Conservation (phyloP, 2,329 filamentous ascomycete species). For the Aphanocladium album region DNA sequence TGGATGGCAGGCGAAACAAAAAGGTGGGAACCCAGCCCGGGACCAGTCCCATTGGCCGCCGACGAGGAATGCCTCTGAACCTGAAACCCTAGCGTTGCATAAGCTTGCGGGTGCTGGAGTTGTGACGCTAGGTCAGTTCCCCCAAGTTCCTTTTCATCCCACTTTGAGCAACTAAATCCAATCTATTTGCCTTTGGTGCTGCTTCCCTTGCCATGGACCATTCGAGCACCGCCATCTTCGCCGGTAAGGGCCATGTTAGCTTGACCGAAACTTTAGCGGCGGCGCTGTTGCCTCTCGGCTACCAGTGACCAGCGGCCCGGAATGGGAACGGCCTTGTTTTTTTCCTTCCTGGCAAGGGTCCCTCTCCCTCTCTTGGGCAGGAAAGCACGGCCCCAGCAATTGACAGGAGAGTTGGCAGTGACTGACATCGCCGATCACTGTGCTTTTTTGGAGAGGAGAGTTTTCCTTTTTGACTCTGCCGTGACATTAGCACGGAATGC, state of each 20-base stretch:
- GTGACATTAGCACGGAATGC: neutral
- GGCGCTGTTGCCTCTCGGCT: neutral
- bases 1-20: conserved; percentile 1
- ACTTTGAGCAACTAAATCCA: neutral
- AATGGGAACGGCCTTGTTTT: no score
- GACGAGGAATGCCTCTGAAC: conserved; percentile 8
- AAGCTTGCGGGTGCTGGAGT: conserved; percentile 1
- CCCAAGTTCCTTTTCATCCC: neutral
- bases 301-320: neutral
- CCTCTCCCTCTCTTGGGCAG: neutral
- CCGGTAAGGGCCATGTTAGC: neutral
- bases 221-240: neutral
- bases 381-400: neutral
- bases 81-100: conserved; percentile 15
- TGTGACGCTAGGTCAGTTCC: neutral
- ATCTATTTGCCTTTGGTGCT: neutral
- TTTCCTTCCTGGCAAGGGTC: neutral
- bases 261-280: neutral
- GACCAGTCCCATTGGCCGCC: conserved; percentile 9
- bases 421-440: neutral
- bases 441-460: neutral
- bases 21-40: conserved; percentile 7
- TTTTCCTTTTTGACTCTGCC: neutral
- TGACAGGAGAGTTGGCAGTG: neutral
- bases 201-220: neutral